Evolutionary conservation across 371 early-diverging fungal species (phyloP).

Genomic region (Entomophthora muscae): DNA sequence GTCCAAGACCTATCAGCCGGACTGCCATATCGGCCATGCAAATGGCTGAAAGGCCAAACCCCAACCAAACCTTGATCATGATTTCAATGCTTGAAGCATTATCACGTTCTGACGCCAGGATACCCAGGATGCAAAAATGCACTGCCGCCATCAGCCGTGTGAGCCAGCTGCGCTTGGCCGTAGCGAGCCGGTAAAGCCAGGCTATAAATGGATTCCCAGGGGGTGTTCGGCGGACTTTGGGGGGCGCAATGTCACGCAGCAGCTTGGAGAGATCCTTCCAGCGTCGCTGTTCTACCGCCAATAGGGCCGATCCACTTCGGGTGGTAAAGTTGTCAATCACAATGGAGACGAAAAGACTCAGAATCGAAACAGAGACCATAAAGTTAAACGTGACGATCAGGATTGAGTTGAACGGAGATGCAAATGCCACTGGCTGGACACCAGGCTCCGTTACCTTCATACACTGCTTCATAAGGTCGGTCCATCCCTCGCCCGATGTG

Average conservation of each 20-base stretch:
- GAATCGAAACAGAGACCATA: constrained; percentile 41
- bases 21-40: not conserved
- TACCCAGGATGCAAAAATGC: not conserved
- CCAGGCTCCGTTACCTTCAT: constrained; percentile 27
- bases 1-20: not conserved
- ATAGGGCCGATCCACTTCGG: constrained; percentile 41
- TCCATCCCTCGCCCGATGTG: constrained; percentile 56
- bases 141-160: not conserved
- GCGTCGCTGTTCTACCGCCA: constrained; percentile 45
- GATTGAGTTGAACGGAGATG: constrained; percentile 26
- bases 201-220: not conserved
- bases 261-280: constrained; percentile 53
- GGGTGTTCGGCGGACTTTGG: constrained; percentile 19
- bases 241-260: constrained; percentile 33
- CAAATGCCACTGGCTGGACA: not conserved
- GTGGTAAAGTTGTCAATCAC: constrained; percentile 45
- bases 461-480: constrained; percentile 34
- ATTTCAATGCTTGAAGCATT: not conserved
- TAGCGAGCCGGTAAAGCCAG: not conserved
- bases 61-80: not conserved
- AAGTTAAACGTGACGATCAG: constrained; percentile 41
- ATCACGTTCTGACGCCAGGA: not conserved
- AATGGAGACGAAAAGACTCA: constrained; percentile 45
- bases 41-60: not conserved
- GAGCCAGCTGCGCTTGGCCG: constrained; percentile 2